Base-by-base conservation (phyloP, 805 yeast species). In the Zygotorulaspora chibaensis region DNA sequence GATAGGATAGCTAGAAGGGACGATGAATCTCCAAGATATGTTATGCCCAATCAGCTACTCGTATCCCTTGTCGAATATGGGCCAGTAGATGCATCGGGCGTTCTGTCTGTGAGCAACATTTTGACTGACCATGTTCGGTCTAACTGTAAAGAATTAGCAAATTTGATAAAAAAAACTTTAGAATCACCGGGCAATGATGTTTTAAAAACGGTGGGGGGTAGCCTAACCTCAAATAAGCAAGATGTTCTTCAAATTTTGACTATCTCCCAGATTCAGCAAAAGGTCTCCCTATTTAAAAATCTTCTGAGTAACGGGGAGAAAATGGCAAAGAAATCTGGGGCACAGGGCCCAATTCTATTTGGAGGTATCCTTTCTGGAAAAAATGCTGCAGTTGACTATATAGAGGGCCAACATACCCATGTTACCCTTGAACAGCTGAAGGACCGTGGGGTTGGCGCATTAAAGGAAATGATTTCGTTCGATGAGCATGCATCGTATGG, bases 1-100 rank as follows among this genome's bases (percentile, higher is more conserved):
- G 98, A 93, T 62, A 41, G 49, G 1, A 59, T 76, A 29, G 98
- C 97, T 1, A 74, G 95, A 52, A 54, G 69, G 31, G 74, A 77
- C 38, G 99, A 93, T 63, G 99, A 93, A 66, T 85, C 95, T 2
- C 79, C 84, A 2, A 72, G 95, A 49, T 91, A 71, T 57, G 72
- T 93, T 12, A 83, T 90, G 91, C 79, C 96, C 4, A 89, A 87
- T 58, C 93, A 84, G 55, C 63, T 83, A 11, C 60, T 93, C 31
- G 81, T 83, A 0, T 73, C 83, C 0, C 63, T 93, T 36, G 81
- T 81, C 4, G 67, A 75, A 3, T 55, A 74, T 30, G 66, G 72
- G 8, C 95, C 96, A 3, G 73, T 75, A 0, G 82, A 79, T 45
- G 66, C 79, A 0, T 67, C 73, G 3, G 81, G 80, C 20, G 77